Evolutionary conservation across 2,329 filamentous ascomycete species (phyloP), one percentile per base, ranked within the genome.

Genomic region (Cercospora berteroae): DNA sequence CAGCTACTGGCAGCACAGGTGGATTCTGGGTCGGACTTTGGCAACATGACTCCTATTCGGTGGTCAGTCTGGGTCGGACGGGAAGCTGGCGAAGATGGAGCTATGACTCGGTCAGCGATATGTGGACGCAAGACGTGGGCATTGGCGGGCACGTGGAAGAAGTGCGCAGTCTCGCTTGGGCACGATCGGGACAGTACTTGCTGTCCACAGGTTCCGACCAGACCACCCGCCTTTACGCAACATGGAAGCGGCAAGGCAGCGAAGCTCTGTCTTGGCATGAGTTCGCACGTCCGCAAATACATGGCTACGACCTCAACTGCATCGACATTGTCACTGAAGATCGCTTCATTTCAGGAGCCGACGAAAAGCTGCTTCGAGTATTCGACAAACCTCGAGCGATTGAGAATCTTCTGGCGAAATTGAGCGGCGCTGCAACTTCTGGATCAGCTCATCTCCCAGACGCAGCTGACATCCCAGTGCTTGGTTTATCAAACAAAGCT

Each of bases 301-400:
- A 99, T 78, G 95, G 95, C 42, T 99, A 99, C 78, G 94, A 99
- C 78, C 85, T 99, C 64, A 99, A 98, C 82, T 98, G 95, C 78
- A 89, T 98, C 70, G 91, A 93, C 75, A 86, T 89, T 0, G 83
- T 97, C 5, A 89, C 88, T 7, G 80, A 86, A 7, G 85, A 87
- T 7, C 90, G 90, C 72, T 99, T 99, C 77, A 90, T 98, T 23
- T 96, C 94, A 2, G 95, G 95, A 6, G 95, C 95, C 3, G 95
- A 99, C 72, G 95, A 99, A 82, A 99, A 99, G 80, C 87, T 99
- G n/a, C 87, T 99, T 78, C 90, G 95, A 25, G 94, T 99, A 1
- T 99, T 99, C 79, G 89, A 91, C 75, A 89, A 97, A 80, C 95
- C 95, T 5, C 91, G 88, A 76, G 90, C 90, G 5, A 91, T 96